Evolutionary conservation across 768 basidiomycete species (phyloP).

Genomic region (Pulveroboletus frians): DNA sequence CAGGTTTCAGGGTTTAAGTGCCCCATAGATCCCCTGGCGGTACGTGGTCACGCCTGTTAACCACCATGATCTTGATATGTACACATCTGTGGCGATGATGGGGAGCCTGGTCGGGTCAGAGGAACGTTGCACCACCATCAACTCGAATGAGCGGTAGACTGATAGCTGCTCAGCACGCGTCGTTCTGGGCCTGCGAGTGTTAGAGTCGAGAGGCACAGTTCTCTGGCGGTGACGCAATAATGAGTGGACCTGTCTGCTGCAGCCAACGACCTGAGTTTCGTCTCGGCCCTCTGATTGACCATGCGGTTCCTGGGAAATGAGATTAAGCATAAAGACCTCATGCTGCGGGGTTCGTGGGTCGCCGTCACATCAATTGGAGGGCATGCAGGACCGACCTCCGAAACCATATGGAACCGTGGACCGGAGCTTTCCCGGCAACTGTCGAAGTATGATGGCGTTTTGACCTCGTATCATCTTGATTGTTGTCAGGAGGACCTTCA

Average conservation of each 20-base stretch:
- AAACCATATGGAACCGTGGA: background rate
- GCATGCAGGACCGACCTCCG: constrained; percentile 8
- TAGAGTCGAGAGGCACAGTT: background rate
- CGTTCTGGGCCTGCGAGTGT: too few relatives aligned
- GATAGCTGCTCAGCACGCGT: too few relatives aligned
- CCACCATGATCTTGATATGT: background rate
- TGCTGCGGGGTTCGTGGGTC: constrained; percentile 5
- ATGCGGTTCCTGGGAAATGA: background rate
- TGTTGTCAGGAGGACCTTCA: background rate
- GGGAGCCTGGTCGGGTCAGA: too few relatives aligned
- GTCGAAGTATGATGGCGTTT: background rate
- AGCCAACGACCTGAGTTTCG: background rate
- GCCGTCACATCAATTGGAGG: background rate
- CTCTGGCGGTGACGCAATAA: background rate
- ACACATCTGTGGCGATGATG: background rate
- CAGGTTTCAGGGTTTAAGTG: background rate
- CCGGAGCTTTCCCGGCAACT: background rate
- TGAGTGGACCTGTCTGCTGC: background rate
- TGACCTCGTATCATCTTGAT: background rate
- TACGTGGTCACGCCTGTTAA: too few relatives aligned
- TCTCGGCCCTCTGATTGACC: background rate
- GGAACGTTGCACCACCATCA: too few relatives aligned
- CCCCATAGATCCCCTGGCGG: background rate
- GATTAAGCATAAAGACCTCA: background rate
- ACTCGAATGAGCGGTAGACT: too few relatives aligned